phyloP scores from a whole-genome alignment of 306 rosid genomes.

The Ormosia emarginata region DNA sequence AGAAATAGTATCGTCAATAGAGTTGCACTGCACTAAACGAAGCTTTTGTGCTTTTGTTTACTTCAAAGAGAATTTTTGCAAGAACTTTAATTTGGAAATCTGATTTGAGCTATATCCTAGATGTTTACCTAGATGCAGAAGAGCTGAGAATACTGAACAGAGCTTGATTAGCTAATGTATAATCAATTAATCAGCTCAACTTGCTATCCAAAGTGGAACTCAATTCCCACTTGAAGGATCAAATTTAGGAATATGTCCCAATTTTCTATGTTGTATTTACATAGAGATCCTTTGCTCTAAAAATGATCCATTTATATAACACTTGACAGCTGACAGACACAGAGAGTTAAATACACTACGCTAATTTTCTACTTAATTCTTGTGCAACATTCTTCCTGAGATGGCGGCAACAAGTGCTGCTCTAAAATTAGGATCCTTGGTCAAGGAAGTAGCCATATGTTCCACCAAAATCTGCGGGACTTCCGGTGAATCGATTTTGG shows the following conservation, averaged over 20 bases:
- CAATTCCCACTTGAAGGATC: slow-evolving; percentile 30
- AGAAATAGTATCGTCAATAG: neutral
- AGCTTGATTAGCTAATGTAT: slow-evolving; percentile 19
- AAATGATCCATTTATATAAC: slow-evolving; percentile 20
- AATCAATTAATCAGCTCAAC: neutral
- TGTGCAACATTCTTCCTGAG: slow-evolving; percentile 66
- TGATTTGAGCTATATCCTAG: neutral
- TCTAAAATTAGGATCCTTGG: slow-evolving; percentile 90
- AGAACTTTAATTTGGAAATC: neutral
- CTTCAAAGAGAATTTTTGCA: neutral
- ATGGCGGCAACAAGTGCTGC: slow-evolving; percentile 93
- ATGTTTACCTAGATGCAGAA: neutral
- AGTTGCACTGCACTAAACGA: neutral
- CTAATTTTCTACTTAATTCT: slow-evolving; percentile 31
- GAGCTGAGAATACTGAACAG: neutral
- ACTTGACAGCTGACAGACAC: slow-evolving; percentile 8
- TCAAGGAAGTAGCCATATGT: slow-evolving; percentile 92
- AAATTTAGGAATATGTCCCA: slow-evolving; percentile 28
- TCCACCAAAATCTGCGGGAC: slow-evolving; percentile 68
- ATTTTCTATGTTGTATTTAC: slow-evolving; percentile 63
- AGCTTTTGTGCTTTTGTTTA: neutral
- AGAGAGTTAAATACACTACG: slow-evolving; percentile 1
- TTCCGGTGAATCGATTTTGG: slow-evolving; percentile 51
- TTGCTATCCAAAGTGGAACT: slow-evolving; percentile 16
- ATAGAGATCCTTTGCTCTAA: slow-evolving; percentile 36